Evolutionary conservation across 805 yeast species (phyloP).

Genomic region (Diddensiella santjacobensis): DNA sequence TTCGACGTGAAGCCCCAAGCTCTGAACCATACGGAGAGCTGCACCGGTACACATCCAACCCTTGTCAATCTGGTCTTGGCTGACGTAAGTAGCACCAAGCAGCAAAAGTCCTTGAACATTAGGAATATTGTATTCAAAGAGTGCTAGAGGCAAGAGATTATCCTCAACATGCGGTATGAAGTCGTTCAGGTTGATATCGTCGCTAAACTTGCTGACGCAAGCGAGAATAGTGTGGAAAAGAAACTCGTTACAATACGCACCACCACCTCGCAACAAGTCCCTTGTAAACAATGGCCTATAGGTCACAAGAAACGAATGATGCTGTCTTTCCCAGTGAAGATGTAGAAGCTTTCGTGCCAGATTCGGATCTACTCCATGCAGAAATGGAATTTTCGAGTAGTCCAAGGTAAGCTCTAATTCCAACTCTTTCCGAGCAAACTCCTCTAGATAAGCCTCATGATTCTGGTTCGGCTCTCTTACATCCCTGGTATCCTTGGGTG

Average conservation of each 20-base stretch:
- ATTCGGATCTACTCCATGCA: constrained; percentile 8
- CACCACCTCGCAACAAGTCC: constrained; percentile 11
- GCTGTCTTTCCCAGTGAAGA: constrained; percentile 12
- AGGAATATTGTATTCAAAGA: constrained; percentile 8
- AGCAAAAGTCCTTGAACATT: constrained; percentile 8
- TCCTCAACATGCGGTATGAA: constrained; percentile 8
- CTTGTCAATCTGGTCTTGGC: constrained; percentile 9
- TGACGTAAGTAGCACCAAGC: constrained; percentile 10
- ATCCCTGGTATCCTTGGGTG: neutral
- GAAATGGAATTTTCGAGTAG: constrained; percentile 8
- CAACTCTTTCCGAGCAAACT: constrained; percentile 2
- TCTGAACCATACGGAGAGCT: constrained; percentile 11
- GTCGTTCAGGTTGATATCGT: constrained; percentile 5
- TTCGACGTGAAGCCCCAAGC: constrained; percentile 7
- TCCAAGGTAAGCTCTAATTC: constrained; percentile 4
- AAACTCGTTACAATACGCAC: constrained; percentile 8
- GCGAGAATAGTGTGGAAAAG: constrained; percentile 10
- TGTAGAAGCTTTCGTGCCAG: constrained; percentile 10
- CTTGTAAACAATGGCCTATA: constrained; percentile 10
- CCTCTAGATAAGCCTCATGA: constrained; percentile 4
- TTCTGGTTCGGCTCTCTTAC: neutral
- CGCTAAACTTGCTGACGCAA: constrained; percentile 11
- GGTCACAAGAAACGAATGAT: constrained; percentile 10
- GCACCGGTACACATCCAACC: constrained; percentile 14
- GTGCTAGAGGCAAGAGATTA: constrained; percentile 4